Base-by-base conservation (phyloP, 2,329 filamentous ascomycete species). In the Fusarium coicis region DNA sequence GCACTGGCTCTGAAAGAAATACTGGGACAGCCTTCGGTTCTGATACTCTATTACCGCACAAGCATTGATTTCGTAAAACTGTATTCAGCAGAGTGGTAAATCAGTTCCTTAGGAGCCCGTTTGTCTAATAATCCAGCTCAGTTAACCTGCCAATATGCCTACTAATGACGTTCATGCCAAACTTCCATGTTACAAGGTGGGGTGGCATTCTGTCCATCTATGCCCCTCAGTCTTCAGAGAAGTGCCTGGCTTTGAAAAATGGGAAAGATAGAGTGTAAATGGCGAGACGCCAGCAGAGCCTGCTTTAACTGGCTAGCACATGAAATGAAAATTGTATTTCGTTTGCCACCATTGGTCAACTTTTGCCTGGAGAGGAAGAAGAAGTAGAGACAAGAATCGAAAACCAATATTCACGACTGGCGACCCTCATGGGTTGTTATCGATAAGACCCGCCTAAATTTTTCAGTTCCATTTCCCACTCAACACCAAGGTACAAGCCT, bases 401-500 rank as follows among this genome's bases (percentile, higher is more conserved):
- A 37, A 40, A 39, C 23, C 21, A 42, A 39, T 57, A 49, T 50
- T 64, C 44, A 40, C 19, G 23, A 37, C 37, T 44, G 36, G 40
- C 55, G 39, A 43, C 21, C 30, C 40, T 43, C 44, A 49, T 54
- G 52, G 32, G n/a, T 43, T 46, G 56, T 80, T 80, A 80, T 80
- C 79, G 79, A 80, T 80, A 80, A 78, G 66, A 40, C 52, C 75
- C 75, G 69, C 74, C 77, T 74, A 78, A 76, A 73, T 78, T 74
- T 80, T 80, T 77, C 72, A 69, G 74, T 66, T 39, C 19, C 37
- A 39, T 21, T 70, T 74, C 76, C 66, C 62, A 66, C 74, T 75
- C 71, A 74, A 74, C 75, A 71, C 63, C 64, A 68, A 63, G 44
- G 43, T 50, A 67, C 61, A 72, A 62, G 69, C 59, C 59, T 69